Conservation (phyloP, 2,329 filamentous ascomycete species). For the Diaporthe citri region DNA sequence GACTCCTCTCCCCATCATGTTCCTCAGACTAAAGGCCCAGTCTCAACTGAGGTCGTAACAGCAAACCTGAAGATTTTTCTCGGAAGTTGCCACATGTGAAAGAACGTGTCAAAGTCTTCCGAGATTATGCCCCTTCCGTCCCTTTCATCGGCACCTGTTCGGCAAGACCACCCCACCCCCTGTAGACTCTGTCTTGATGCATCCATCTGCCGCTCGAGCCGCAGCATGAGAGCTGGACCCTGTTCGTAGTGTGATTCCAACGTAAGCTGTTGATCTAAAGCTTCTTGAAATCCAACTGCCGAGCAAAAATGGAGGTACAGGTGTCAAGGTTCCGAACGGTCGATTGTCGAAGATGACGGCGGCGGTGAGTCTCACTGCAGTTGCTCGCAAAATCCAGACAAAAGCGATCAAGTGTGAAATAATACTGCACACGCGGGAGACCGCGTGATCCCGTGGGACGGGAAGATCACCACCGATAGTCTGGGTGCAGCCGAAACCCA, state of each 20-base stretch:
- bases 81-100: not conserved
- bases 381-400: not conserved
- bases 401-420: not conserved
- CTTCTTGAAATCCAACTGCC: not conserved
- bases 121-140: not conserved
- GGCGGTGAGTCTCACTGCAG: slow-evolving; percentile 18
- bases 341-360: not conserved
- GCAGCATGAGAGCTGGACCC: not conserved
- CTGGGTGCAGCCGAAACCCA: slow-evolving; percentile 3
- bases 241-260: not conserved
- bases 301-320: not conserved
- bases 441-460: not conserved
- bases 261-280: not conserved
- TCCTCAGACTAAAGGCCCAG: not conserved
- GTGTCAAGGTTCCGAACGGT: not conserved
- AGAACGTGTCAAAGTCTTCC: not conserved
- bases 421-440: not conserved
- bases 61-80: not conserved
- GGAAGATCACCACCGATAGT: slow-evolving; percentile 6
- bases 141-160: not conserved
- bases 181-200: not conserved
- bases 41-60: not conserved
- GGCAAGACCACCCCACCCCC: not conserved
- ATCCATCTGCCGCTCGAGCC: not conserved
- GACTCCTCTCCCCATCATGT: not conserved